phyloP scores from a whole-genome alignment of 768 basidiomycete genomes.

The Gyrodon lividus region DNA sequence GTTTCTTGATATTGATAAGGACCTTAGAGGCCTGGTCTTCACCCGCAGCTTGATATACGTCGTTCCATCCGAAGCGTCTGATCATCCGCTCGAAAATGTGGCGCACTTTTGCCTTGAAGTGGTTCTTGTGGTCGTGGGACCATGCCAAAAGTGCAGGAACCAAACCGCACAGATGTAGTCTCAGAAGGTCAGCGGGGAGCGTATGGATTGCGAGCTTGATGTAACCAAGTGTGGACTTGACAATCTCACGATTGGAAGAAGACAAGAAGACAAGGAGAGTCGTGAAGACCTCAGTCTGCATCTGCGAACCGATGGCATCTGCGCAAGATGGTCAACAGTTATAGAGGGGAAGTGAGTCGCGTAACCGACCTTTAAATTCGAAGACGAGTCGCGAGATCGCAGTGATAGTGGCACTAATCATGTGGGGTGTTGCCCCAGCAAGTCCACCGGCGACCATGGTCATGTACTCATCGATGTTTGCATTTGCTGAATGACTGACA shows the following conservation, averaged over 20 bases:
- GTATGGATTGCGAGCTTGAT: conserved; percentile 92
- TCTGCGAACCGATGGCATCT: conserved; percentile 69
- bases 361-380: conserved; percentile 81
- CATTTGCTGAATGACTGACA: conserved; percentile 46
- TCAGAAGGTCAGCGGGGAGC: conserved; percentile 65
- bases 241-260: conserved; percentile 95
- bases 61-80: conserved; percentile 85
- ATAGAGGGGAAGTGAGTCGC: not conserved
- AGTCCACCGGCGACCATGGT: conserved; percentile 96
- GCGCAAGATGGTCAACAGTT: not conserved
- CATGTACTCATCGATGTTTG: conserved; percentile 87
- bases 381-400: conserved; percentile 92
- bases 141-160: conserved; percentile 85
- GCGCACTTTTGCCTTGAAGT: conserved; percentile 95
- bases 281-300: conserved; percentile 80
- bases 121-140: conserved; percentile 98
- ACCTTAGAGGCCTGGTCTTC: conserved; percentile 88
- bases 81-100: conserved; percentile 98
- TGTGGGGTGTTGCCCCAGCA: conserved; percentile 91
- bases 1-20: conserved; percentile 90
- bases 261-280: conserved; percentile 90
- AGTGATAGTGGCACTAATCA: conserved; percentile 97
- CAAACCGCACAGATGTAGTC: conserved; percentile 72
- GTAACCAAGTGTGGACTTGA: conserved; percentile 94
- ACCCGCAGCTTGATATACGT: conserved; percentile 69